Evolutionary conservation across 2,329 filamentous ascomycete species (phyloP), one percentile per base, ranked within the genome.

Genomic region (Cyphellophora attinorum): DNA sequence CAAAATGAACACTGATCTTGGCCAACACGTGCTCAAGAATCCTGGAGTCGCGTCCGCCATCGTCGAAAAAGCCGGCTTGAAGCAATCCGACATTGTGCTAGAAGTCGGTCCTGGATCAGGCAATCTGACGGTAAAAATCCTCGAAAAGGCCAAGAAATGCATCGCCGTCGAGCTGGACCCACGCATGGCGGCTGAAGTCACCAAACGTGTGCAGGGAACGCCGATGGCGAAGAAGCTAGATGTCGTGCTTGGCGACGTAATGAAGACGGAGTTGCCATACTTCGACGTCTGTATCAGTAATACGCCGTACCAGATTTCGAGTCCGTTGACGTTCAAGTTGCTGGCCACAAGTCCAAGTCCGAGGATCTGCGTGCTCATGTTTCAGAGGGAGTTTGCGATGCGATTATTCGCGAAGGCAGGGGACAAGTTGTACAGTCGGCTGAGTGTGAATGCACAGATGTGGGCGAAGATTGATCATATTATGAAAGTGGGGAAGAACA

Each of bases 401-500:
- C 76, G 89, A 25, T 67, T 96, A 21, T 89, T 93, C 37, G 91
- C 91, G 11, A 79, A 81, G 29, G 85, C 89, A 0, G 85, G 85
- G 6, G 88, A 95, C 54, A 74, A 85, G 34, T 74, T 96, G 6
- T 96, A 95, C 67, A 86, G 79, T 46, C 74, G 91, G n/a, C 69
- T 96, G 16, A 83, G 76, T 2, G 89, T 94, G 39, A 96, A 96
- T 52, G 85, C 83, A 12, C 89, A 96, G 56, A 93, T 96, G 70
- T 95, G 83, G 76, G 76, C 80, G 6, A 79, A 76, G 50, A 76
- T 81, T 29, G 59, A 64, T 39, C 64, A 72, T 47, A 77, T 93
- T 48, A 85, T 93, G 79, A 94, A 94, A 64, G 89, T 96, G 29
- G 86, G 88, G 45, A 83, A 81, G 61, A 91, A 93, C 61, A 96